Base-by-base conservation (phyloP, 495 filamentous ascomycete species). In the Trichoderma gamsii region DNA sequence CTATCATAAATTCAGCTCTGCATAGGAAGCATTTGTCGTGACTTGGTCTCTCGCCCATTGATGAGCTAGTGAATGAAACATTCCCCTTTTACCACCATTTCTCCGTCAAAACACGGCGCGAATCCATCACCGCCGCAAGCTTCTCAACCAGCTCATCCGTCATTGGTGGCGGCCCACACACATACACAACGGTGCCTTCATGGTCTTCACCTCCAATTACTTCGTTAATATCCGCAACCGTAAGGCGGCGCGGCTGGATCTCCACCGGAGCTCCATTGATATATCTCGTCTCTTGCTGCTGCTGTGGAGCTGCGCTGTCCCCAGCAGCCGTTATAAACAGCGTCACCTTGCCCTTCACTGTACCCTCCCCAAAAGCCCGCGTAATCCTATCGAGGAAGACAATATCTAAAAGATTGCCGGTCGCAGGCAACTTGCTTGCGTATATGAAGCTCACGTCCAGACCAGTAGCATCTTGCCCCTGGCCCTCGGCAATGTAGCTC, bases 151-250 rank as follows among this genome's bases (percentile, higher is more conserved):
- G 83, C 67, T 88, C 83, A 76, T 96, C 92, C 3, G 90, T 94
- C 92, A 96, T 95, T 11, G 67, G 66, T 21, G 89, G 89, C 18
- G 90, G 88, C 8, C 92, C 92, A 73, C 92, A 96, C 0, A 97
- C 81, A 73, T 94, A 97, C 46, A 84, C 87, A 0, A 91, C 86
- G 2, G 87, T 84, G 0, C 76, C 70, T 8, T 74, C 68, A 43
- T 85, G 80, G 63, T 83, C 78, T 4, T 72, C 67, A 16, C 72
- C 69, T 0, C 85, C 85, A 13, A 88, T 65, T 0, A 82, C 5
- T 71, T 73, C 7, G 29, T 75, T 71, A 0, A 90, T 70, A 75
- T 89, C 88, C 11, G 23, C 27, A 6, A 16, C 41, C 11, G 66
- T 61, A 35, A 67, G 32, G 6, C 63, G 63, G 2, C 63, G 32